Evolutionary conservation across 164 flowering plant species (phyloP), one percentile per base, ranked within the genome.

Genomic region (Chimonanthus salicifolius): DNA sequence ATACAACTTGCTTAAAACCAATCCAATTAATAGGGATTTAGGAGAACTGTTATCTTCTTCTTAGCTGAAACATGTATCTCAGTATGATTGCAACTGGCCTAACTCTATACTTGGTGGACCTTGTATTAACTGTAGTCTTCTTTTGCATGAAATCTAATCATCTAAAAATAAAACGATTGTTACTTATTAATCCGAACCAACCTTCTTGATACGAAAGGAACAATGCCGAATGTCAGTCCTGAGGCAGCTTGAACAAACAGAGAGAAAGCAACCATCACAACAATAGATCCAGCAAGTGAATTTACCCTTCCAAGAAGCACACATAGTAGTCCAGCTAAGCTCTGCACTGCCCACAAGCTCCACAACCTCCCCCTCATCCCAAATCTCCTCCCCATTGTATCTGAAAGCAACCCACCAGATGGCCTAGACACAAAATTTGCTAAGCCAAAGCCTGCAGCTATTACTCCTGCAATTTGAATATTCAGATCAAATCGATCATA

Each of bases 291-390:
- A 21, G 45, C 62, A 1, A 69, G 71, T 20, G 62, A 49, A 47
- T 47, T 47, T 6, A 68, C 81, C 66, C 7, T 77, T 9, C 97
- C 97, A n/a, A 94, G 85, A 66, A 84, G 45, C 6, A 90, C 18
- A 60, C 97, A 92, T 10, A 90, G 75, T 2, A 87, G 48, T 4
- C 97, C 98, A 0, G 92, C 97, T n/a, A 83, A 3, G 0, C 87
- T 87, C 77, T 92, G 98, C 54, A 85, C 84, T 43, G 75, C 68
- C 95, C 94, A 94, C 81, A 90, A 78, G 7, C 87, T 64, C 98
- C 97, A 94, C 44, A 94, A 68, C 78, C 97, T 86, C 3, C 97
- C 97, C 67, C 92, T 83, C 95, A 94, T 94, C 13, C 97, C 97
- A 72, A 75, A 91, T 80, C 83, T 84, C 76, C 69, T 84, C 10